These are phyloP conservation scores for Artemisia annua DNA, from an alignment of 129 eudicot species.

Conservation along the genomic window DNA sequence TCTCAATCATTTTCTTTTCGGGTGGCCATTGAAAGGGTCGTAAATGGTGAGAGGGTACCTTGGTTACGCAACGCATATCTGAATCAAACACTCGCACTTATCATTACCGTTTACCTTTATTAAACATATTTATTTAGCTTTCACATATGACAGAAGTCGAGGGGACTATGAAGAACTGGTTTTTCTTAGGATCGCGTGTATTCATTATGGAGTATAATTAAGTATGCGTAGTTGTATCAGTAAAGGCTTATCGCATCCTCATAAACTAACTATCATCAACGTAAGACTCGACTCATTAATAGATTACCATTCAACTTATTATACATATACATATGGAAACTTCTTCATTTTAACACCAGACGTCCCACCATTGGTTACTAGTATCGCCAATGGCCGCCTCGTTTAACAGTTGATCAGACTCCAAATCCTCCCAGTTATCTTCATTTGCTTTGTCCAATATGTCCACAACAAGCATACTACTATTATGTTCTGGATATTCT, in stretches of 20 bases:
- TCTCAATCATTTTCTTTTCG: no score
- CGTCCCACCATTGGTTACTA: constrained; percentile 64
- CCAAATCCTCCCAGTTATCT: constrained; percentile 50
- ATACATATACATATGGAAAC: constrained; percentile 15
- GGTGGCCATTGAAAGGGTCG: no score
- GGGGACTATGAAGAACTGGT: no score
- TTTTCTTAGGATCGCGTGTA: no score
- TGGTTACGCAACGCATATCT: no score
- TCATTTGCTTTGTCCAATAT: constrained; percentile 10
- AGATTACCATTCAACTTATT: constrained; percentile 24
- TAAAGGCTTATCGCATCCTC: not conserved
- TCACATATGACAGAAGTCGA: no score
- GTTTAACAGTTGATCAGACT: constrained; percentile 37
- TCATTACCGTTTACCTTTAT: no score
- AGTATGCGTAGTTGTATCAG: no score
- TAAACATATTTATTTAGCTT: no score
- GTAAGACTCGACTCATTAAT: not conserved
- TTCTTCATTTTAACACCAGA: constrained; percentile 49
- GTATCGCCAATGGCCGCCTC: constrained; percentile 24
- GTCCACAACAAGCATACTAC: constrained; percentile 29
- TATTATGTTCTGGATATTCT: constrained; percentile 31
- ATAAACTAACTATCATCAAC: constrained; percentile 9
- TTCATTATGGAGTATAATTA: no score
- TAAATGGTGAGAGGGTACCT: no score
- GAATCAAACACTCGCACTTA: no score